Evolutionary conservation across 257 asterid species (phyloP).

Genomic region (Paraleonurus japonicus): DNA sequence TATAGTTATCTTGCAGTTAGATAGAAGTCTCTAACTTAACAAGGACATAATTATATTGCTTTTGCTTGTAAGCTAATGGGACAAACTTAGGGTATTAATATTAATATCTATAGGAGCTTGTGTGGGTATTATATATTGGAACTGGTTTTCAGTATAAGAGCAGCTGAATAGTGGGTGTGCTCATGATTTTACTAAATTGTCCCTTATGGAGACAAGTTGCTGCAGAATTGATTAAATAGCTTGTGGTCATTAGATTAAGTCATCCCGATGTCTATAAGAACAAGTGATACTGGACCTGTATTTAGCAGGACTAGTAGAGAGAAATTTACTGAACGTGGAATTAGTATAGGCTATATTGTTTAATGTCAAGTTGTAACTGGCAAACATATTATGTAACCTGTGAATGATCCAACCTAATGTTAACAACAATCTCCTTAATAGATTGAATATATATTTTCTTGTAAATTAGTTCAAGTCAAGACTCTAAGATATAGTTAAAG

Average conservation of each 20-base stretch:
- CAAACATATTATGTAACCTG: not conserved
- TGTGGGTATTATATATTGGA: not conserved
- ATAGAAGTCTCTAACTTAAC: conserved; percentile 11
- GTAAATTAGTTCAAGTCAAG: not conserved
- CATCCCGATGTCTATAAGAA: conserved; percentile 19
- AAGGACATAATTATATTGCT: not conserved
- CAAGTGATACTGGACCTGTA: not conserved
- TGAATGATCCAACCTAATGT: not conserved
- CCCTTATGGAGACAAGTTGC: not conserved
- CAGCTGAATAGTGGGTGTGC: conserved; percentile 5
- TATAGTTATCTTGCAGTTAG: conserved; percentile 20
- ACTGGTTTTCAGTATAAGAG: not conserved
- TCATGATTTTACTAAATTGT: conserved; percentile 6
- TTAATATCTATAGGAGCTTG: conserved; percentile 3
- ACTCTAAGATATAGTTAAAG: conserved; percentile 1
- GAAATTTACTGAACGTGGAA: not conserved
- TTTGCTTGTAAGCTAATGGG: not conserved
- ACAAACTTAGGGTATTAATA: not conserved
- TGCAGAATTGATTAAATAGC: conserved; percentile 8
- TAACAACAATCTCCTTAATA: not conserved
- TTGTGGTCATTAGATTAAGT: conserved; percentile 4
- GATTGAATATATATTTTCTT: not conserved
- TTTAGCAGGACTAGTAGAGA: not conserved
- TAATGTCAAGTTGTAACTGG: conserved; percentile 3
- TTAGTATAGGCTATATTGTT: not conserved